Base-by-base conservation (phyloP, 331 rosid genomes). In the Rosa hybrid region DNA sequence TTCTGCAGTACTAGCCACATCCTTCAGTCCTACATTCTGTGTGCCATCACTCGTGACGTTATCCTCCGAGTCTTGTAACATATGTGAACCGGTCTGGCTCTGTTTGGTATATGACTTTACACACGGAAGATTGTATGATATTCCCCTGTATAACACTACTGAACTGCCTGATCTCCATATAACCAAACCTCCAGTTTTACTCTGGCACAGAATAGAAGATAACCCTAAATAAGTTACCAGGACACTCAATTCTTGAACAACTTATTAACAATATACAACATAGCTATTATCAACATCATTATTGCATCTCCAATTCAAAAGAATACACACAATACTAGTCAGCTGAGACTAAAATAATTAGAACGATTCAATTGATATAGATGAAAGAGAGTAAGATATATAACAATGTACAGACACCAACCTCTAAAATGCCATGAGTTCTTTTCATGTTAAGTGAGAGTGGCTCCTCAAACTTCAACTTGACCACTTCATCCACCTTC, bases 81-180 rank as follows among this genome's bases (percentile, higher is more conserved):
- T 42, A 77, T 50, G 74, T 75, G 60, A 75, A 79, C 80, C 54
- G 72, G 79, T 76, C 48, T 72, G 85, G 72, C 51, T 81, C 67
- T 74, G 77, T 69, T 86, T 81, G 8, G 78, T 41, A 77, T 77
- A 91, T 39, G 82, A 79, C 79, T 88, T 86, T 42, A 92, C 93
- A 38, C 98, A 91, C 16, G 89, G 96, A 77, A 94, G 89, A 78
- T 91, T 90, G 88, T 94, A 94, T 56, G 87, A 67, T 86, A 86
- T 82, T 83, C 97, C 98, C 86, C 98, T 91, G 79, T 90, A 94
- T 74, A 94, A 71, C 84, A 94, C 98, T 69, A 92, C 77, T 45
- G 92, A 89, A 81, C 98, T 88, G 57, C 98, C 98, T 0, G 98
- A 94, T 84, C 98, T 91, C 97, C 98, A 92, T 72, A 94, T 89